Conservation (phyloP, 2,329 filamentous ascomycete species). For the Karstenula rhodostoma region DNA sequence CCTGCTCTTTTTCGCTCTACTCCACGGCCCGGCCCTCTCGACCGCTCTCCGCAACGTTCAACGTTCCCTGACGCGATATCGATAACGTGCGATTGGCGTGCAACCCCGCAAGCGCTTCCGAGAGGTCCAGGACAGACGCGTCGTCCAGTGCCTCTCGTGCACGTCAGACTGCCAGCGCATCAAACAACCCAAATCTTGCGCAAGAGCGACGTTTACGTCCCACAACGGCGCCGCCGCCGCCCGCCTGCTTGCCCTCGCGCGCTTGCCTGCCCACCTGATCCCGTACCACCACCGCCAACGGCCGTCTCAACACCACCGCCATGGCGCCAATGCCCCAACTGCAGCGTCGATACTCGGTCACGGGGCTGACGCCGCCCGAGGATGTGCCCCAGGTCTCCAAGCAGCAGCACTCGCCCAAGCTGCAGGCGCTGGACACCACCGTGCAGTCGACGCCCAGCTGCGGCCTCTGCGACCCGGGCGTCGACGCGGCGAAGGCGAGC, state of each 20-base stretch:
- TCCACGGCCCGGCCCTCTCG: not conserved
- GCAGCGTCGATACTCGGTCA: conserved; percentile 49
- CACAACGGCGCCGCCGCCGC: conserved; percentile 20
- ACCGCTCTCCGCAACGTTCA: conserved; percentile 1
- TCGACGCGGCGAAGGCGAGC: conserved; percentile 18
- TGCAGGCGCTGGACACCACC: conserved; percentile 46
- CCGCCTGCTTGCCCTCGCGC: conserved; percentile 16
- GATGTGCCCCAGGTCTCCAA: conserved; percentile 35
- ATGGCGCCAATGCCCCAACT: conserved; percentile 32
- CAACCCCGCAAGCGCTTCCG: conserved; percentile 34
- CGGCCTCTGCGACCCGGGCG: conserved; percentile 38
- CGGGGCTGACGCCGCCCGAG: conserved; percentile 47
- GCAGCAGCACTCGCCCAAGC: conserved; percentile 42
- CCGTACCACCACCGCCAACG: not conserved
- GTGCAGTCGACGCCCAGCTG: conserved; percentile 40
- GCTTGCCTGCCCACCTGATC: not conserved
- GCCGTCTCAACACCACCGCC: conserved; percentile 5
- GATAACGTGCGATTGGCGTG: conserved; percentile 12
- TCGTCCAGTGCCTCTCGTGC: conserved; percentile 1
- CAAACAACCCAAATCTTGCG: conserved; percentile 19
- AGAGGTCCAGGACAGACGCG: conserved; percentile 21
- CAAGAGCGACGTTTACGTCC: conserved; percentile 22
- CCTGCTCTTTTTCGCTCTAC: not conserved
- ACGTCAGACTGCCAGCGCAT: conserved; percentile 31
- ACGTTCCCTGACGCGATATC: not conserved